These are phyloP conservation scores for Schizophyllum amplum DNA, from an alignment of 1,284 basidiomycete genomes.

Conservation along the genomic window DNA sequence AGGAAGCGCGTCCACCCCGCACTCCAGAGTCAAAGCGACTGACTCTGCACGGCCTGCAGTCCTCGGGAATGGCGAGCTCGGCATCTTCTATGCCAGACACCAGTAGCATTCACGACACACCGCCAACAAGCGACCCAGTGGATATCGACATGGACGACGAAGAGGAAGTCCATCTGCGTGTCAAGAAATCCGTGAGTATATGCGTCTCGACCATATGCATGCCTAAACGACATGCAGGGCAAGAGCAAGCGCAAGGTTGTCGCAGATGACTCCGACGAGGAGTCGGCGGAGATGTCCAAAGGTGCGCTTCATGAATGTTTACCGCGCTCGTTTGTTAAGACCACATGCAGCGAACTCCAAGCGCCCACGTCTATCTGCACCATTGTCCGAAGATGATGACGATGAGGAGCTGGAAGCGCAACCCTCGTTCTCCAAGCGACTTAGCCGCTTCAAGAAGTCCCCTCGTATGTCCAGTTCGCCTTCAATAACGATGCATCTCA, in stretches of 20 bases:
- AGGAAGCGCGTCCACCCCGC: slow-evolving; percentile 14
- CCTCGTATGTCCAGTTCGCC: slow-evolving; percentile 41
- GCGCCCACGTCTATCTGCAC: slow-evolving; percentile 15
- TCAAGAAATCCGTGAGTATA: slow-evolving; percentile 13
- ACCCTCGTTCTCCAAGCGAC: slow-evolving; percentile 44
- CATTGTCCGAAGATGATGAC: slow-evolving; percentile 37
- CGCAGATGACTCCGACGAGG: slow-evolving; percentile 62
- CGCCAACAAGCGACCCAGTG: slow-evolving; percentile 61
- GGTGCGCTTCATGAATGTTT: slow-evolving; percentile 17
- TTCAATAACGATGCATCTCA: slow-evolving; percentile 2
- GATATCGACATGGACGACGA: slow-evolving; percentile 59
- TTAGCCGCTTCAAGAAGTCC: slow-evolving; percentile 61
- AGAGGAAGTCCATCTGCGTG: slow-evolving; percentile 24
- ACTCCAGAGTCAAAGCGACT: slow-evolving; percentile 27
- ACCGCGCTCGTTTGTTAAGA: slow-evolving; percentile 14
- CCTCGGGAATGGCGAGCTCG: slow-evolving; percentile 31
- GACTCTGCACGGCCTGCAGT: slow-evolving; percentile 15
- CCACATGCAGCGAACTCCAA: slow-evolving; percentile 8
- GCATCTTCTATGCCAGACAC: slow-evolving; percentile 41
- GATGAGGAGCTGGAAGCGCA: slow-evolving; percentile 29
- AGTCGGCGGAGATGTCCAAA: slow-evolving; percentile 22
- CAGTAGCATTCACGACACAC: slow-evolving; percentile 41
- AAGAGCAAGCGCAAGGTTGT: slow-evolving; percentile 62
- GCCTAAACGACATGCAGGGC: slow-evolving; percentile 12
- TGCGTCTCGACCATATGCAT: background rate